These are phyloP conservation scores for Articulospora tetracladia DNA, from an alignment of 495 filamentous ascomycete species.

Conservation along the genomic window DNA sequence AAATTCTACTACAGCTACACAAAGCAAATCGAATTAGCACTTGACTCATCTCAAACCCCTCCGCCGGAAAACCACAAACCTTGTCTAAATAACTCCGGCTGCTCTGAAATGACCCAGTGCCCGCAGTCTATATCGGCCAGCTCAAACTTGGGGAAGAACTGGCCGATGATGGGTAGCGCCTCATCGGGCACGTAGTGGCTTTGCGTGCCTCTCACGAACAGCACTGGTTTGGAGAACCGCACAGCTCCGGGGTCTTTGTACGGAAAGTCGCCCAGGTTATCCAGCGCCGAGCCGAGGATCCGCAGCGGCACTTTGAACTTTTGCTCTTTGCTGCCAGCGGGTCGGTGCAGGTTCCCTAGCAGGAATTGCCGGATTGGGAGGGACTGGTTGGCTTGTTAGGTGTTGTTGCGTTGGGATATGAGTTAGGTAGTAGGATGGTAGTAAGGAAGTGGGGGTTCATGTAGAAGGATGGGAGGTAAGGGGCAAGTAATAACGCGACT, in stretches of 20 bases:
- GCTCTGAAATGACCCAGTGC: conserved; percentile 94
- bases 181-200: conserved; percentile 87
- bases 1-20: conserved; percentile 58
- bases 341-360: conserved; percentile 76
- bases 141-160: conserved; percentile 82
- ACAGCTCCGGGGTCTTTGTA: conserved; percentile 58
- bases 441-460: conserved; percentile 6
- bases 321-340: conserved; percentile 20
- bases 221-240: conserved; percentile 69
- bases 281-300: conserved; percentile 51
- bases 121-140: conserved; percentile 82
- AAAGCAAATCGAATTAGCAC: conserved; percentile 14
- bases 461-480: too few species aligned
- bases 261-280: conserved; percentile 81
- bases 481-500: conserved; percentile 24
- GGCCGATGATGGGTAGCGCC: conserved; percentile 78
- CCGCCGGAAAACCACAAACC: too few species aligned
- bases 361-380: conserved; percentile 85
- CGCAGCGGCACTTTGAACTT: conserved; percentile 45
- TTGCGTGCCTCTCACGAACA: conserved; percentile 79
- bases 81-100: conserved; percentile 79
- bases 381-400: conserved; percentile 37
- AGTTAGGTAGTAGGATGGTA: too few species aligned
- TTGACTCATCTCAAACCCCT: too few species aligned
- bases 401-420: too few species aligned